These are phyloP conservation scores for Populus tomentosa DNA, from an alignment of 441 rosid species.

Conservation along the genomic window DNA sequence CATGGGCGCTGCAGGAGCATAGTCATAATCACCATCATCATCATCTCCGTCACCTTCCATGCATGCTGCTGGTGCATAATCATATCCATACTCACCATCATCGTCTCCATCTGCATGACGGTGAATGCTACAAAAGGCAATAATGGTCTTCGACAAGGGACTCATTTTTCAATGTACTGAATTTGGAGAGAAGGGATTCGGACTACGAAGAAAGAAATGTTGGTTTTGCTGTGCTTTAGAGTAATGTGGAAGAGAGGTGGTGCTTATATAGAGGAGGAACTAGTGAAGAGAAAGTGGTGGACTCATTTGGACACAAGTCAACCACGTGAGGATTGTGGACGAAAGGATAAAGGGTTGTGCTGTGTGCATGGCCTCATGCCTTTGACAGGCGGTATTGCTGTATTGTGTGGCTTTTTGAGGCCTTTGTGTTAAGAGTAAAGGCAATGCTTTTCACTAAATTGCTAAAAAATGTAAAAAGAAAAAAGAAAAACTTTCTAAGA, in stretches of 20 bases:
- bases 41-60: constrained; percentile 16
- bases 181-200: not conserved
- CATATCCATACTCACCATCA: constrained; percentile 9
- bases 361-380: constrained; percentile 12
- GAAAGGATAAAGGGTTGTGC: not conserved
- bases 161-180: constrained; percentile 15
- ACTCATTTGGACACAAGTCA: constrained; percentile 17
- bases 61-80: constrained; percentile 9
- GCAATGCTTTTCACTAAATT: not conserved
- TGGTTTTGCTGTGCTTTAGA: not conserved
- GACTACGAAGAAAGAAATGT: not conserved
- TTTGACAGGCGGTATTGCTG: not conserved
- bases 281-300: constrained; percentile 3
- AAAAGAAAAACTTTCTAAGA: too few species aligned
- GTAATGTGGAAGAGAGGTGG: not conserved
- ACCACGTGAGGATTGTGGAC: constrained; percentile 28
- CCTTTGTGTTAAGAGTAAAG: not conserved
- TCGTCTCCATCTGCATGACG: constrained; percentile 16
- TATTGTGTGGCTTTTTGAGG: not conserved
- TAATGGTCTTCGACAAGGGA: constrained; percentile 15
- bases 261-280: constrained; percentile 12
- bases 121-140: constrained; percentile 18
- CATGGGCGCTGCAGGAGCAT: constrained; percentile 4
- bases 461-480: not conserved
- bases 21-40: constrained; percentile 5